Percentiles rank a stretch among this genome's conserved stretches.
phyloP scores from a whole-genome alignment of 208 protist genomes.

The Trichomonas vaginalis region DNA sequence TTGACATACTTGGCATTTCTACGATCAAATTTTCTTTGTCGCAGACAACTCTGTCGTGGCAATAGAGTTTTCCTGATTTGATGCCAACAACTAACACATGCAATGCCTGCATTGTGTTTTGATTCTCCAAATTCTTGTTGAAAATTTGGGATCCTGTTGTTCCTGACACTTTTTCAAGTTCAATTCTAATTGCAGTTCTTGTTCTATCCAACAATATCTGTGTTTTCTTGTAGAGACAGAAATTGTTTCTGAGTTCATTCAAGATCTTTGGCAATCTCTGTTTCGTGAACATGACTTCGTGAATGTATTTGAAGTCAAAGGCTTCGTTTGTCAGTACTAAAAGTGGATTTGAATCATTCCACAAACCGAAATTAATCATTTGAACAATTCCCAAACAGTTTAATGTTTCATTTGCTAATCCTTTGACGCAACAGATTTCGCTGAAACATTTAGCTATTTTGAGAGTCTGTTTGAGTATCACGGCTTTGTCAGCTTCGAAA shows the following conservation, averaged over 20 bases:
- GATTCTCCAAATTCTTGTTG: background rate
- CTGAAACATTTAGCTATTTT: slow-evolving; percentile 49
- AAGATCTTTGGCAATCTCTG: background rate
- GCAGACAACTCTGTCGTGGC: background rate
- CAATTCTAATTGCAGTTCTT: background rate
- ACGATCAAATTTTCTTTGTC: background rate
- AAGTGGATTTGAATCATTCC: background rate
- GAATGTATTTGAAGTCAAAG: background rate
- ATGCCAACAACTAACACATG: background rate
- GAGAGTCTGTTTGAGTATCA: slow-evolving; percentile 82
- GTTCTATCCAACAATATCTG: background rate
- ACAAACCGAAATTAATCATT: background rate
- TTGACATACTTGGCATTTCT: background rate
- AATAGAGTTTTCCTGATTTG: background rate
- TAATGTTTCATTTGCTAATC: background rate
- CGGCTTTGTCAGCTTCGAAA: slow-evolving; percentile 88
- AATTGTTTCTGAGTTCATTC: background rate
- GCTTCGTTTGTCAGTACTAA: too few species aligned
- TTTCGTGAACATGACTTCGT: background rate
- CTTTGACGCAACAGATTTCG: background rate
- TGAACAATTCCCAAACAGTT: background rate
- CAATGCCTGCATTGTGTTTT: background rate
- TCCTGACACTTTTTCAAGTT: background rate
- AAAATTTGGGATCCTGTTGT: background rate
- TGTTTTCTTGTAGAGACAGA: background rate